Conservation (phyloP, 116 monocot genomes). For the Zostera marina region DNA sequence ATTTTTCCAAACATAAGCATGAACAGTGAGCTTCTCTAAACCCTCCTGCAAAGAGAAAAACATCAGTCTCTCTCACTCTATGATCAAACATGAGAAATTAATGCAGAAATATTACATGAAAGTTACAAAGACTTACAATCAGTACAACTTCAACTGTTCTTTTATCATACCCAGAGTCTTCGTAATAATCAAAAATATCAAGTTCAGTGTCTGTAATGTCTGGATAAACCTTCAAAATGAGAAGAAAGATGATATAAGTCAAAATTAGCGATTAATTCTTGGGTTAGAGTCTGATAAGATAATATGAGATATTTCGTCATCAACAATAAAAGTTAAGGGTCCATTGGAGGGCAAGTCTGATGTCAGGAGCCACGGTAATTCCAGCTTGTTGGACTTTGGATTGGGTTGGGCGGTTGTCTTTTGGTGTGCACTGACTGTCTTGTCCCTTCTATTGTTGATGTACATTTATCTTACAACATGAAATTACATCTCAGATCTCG, state of each 20-base stretch:
- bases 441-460: too few species aligned
- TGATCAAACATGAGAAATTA: not conserved
- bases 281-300: too few species aligned
- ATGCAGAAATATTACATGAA: not conserved
- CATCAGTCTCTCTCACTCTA: not conserved
- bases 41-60: slow-evolving; percentile 26
- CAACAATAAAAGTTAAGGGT: too few species aligned
- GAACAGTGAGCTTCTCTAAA: slow-evolving; percentile 35
- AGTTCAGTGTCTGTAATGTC: slow-evolving; percentile 29
- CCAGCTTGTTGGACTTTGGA: too few species aligned
- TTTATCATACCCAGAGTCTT: slow-evolving; percentile 27
- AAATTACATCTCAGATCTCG: too few species aligned
- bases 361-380: too few species aligned
- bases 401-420: too few species aligned
- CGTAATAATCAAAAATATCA: slow-evolving; percentile 25
- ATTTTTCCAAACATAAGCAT: slow-evolving; percentile 72
- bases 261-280: too few species aligned
- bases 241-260: not conserved
- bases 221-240: slow-evolving; percentile 16
- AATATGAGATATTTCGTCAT: too few species aligned
- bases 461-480: too few species aligned
- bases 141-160: slow-evolving; percentile 14
- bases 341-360: too few species aligned
- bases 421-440: too few species aligned
- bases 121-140: slow-evolving; percentile 13